Base-by-base conservation (phyloP, 2,329 filamentous ascomycete genomes). In the Sporothrix euskadiensis region DNA sequence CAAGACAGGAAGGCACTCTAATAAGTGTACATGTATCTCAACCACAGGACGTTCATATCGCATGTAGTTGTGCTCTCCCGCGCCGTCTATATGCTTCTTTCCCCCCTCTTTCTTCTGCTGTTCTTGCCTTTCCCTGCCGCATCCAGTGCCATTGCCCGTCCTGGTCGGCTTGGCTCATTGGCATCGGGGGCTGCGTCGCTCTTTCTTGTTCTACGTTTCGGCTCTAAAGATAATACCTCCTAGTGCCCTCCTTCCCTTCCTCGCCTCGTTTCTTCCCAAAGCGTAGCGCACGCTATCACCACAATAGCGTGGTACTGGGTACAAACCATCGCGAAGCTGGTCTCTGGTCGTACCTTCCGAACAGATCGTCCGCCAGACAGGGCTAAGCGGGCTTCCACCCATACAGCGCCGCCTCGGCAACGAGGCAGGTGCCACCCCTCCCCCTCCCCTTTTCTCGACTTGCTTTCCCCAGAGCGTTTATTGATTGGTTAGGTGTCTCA, bases 331-430 rank as follows among this genome's bases (percentile, higher is more conserved):
- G 26, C 1, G 10, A 47, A 47, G 22, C 22, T 47, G 39, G 39
- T n/a, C 61, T 44, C 4, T 22, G 22, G n/a, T 35, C 35, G n/a
- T 61, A 30, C 57, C 5, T 35, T 16, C 57, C 57, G 57, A 63
- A 22, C 32, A 22, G 35, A 32, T 63, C 30, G n/a, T 16, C 56
- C 56, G 16, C 30, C 56, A 59, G 30, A 12, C n/a, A 65, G 5
- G n/a, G 59, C 59, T 65, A 59, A 12, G n/a, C 19, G 59, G 30
- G 32, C 44, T 66, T 22, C 57, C 49, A 65, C 70, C 57, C 70
- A 71, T 71, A 56, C 52, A 59, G 63, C 63, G 44, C 32, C 56
- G 70, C 57, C 70, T 71, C 69, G 69, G 69, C 69, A 71, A 65
- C 32, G 9, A 52, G 44, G 6, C 19, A 47, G 10, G 12, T 47